These are phyloP conservation scores for Agaricus blazei DNA, from an alignment of 768 basidiomycete species.

Conservation along the genomic window DNA sequence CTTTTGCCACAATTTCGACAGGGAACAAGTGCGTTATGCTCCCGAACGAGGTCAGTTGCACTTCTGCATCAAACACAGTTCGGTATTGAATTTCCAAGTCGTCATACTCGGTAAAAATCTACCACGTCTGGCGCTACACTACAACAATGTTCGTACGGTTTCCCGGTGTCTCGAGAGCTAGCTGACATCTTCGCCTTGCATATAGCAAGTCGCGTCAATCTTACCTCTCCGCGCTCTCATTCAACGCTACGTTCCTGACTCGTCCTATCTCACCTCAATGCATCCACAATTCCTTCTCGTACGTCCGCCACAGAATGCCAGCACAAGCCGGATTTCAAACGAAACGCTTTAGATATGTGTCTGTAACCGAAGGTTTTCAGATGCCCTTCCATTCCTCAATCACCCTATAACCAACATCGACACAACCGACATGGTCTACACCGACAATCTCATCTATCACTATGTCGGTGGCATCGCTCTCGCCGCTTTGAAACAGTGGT, in stretches of 20 bases:
- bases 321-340: neutral
- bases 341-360: slow-evolving; percentile 47
- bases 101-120: slow-evolving; percentile 65
- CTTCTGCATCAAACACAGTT: neutral
- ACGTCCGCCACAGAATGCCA: slow-evolving; percentile 15
- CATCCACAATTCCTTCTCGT: slow-evolving; percentile 68
- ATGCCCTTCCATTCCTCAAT: slow-evolving; percentile 56
- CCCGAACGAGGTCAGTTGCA: slow-evolving; percentile 57
- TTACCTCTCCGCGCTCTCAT: slow-evolving; percentile 56
- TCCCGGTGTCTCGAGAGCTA: neutral
- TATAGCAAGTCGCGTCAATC: slow-evolving; percentile 40
- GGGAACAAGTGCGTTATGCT: slow-evolving; percentile 58
- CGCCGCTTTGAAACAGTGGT: slow-evolving; percentile 59
- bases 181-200: neutral
- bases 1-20: slow-evolving; percentile 61
- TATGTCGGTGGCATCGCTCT: slow-evolving; percentile 74
- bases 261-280: slow-evolving; percentile 59
- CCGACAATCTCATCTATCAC: slow-evolving; percentile 82
- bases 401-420: slow-evolving; percentile 67
- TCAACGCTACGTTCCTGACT: slow-evolving; percentile 52
- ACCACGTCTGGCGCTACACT: slow-evolving; percentile 37
- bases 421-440: slow-evolving; percentile 63
- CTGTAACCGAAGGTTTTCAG: slow-evolving; percentile 42
- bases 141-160: slow-evolving; percentile 43
- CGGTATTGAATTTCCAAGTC: slow-evolving; percentile 34